Base-by-base conservation (phyloP, 176 grass and related monocot species). In the Phoenix dactylifera region DNA sequence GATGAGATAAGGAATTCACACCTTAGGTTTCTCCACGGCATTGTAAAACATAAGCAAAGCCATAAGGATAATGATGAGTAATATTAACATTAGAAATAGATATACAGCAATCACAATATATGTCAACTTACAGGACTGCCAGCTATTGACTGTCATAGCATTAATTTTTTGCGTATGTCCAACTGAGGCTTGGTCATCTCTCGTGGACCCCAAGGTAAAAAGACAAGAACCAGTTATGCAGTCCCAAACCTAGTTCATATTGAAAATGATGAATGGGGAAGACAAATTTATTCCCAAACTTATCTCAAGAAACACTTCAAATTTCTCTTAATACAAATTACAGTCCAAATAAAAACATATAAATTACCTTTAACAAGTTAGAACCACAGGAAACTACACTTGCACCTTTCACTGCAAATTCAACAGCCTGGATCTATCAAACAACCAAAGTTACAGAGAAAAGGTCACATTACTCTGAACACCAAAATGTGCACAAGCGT, bases 361-460 rank as follows among this genome's bases (percentile, higher is more conserved):
- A 65, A 56, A 16, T 62, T 57, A 96, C 92, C 92, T 96, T 96
- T 61, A 96, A 69, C 58, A 88, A 69, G 66, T 96, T 96, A 67
- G 83, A 90, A 87, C 83, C 85, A 66, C 92, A 96, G 61, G 92
- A 96, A 65, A 96, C 86, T 50, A 96, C 25, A 22, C 92, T 96
- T 77, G 92, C 92, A 72, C 92, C 92, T 86, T 85, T 96, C n/a
- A 86, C 92, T 63, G 92, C 92, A 90, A 96, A 96, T 51, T 85
- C 84, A 50, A 84, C 77, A 77, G 86, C 70, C 59, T 96, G 80
- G 61, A 96, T 87, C 92, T 96, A 66, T 22, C 68, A 66, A 65
- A 58, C 53, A 72, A 51, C 14, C 57, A 75, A 65, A 66, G 54
- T 51, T 22, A 76, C 64, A 29, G 22, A 69, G 63, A 9, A 61